Base-by-base conservation (phyloP, 2,329 filamentous ascomycete species). In the Cercospora beticola region DNA sequence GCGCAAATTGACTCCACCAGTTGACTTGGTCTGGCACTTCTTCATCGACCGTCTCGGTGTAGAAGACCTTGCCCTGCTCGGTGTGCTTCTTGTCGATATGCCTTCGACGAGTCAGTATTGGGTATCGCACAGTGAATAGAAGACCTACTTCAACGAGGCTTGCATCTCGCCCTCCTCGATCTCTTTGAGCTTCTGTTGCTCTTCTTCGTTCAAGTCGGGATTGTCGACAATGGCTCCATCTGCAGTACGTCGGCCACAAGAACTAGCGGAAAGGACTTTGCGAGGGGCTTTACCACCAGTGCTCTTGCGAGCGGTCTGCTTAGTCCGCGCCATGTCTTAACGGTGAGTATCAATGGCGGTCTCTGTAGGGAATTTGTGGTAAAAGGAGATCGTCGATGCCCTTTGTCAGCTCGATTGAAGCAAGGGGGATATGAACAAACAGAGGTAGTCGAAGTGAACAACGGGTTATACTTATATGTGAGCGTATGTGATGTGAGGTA, bases 1-100 rank as follows among this genome's bases (percentile, higher is more conserved):
- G 60, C 12, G 72, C 73, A 26, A 72, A 74, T 40, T 74, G 72
- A 46, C 67, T 71, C 73, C 73, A 76, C 73, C 67, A 75, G 46
- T 74, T 71, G 63, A 76, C 72, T 52, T 76, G 74, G 9, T 76
- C 74, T 16, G 75, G 74, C 6, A 74, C 71, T n/a, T 70, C 71
- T 33, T 75, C 74, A 10, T 75, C 70, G 21, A 74, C 65, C 4
- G 74, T 77, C 64, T 76, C 75, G 16, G 72, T 71, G 64, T 71
- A 76, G 61, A 74, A 77, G 21, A 68, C 64, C 59, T 75, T 66
- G 49, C 73, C 73, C 31, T 77, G 70, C 31, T 74, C 73, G 30
- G 74, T 75, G 62, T 71, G 68, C 68, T 75, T 75, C 64, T 72
- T 71, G 62, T 76, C 74, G 36, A 75, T 72, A 62, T 74, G 70